phyloP scores from a whole-genome alignment of 179 eudicot species.

The Pouteria campechiana region DNA sequence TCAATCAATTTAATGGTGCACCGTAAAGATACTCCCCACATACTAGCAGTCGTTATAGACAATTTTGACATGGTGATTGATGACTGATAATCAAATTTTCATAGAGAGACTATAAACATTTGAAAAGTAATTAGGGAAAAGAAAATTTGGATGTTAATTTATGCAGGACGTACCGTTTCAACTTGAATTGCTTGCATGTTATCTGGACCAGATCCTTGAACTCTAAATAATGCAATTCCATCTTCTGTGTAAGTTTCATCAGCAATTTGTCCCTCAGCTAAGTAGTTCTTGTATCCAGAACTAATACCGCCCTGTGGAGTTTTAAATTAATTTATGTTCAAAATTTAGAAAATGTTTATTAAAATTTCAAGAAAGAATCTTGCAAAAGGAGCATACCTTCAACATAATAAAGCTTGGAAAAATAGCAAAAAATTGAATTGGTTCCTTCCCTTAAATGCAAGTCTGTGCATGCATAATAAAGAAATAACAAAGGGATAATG shows the following conservation, averaged over 20 bases:
- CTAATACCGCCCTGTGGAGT: constrained; percentile 83
- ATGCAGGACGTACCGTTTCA: constrained; percentile 58
- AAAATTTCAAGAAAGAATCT: background rate
- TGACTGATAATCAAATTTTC: no score
- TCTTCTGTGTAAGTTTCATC: constrained; percentile 79
- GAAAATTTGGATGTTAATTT: no score
- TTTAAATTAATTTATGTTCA: constrained; percentile 2
- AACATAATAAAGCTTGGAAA: constrained; percentile 86
- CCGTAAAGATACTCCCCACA: no score
- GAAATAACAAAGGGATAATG: constrained; percentile 1
- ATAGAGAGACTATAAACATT: no score
- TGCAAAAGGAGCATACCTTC: constrained; percentile 38
- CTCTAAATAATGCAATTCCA: constrained; percentile 76
- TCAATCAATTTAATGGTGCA: no score
- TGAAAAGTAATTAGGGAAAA: no score
- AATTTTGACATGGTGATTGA: no score
- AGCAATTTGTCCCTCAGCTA: constrained; percentile 56
- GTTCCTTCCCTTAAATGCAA: constrained; percentile 84
- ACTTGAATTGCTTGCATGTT: constrained; percentile 99
- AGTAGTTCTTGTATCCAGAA: constrained; percentile 68
- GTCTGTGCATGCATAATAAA: constrained; percentile 32
- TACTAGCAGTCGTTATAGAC: no score
- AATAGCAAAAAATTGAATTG: constrained; percentile 78
- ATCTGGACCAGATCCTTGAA: constrained; percentile 96
- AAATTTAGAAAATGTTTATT: constrained; percentile 1